A percentile compares a stretch with the other conserved stretches of the same genome.
phyloP scores from a whole-genome alignment of 352 stramenopile species.

The Phytophthora macrochlamydospora region DNA sequence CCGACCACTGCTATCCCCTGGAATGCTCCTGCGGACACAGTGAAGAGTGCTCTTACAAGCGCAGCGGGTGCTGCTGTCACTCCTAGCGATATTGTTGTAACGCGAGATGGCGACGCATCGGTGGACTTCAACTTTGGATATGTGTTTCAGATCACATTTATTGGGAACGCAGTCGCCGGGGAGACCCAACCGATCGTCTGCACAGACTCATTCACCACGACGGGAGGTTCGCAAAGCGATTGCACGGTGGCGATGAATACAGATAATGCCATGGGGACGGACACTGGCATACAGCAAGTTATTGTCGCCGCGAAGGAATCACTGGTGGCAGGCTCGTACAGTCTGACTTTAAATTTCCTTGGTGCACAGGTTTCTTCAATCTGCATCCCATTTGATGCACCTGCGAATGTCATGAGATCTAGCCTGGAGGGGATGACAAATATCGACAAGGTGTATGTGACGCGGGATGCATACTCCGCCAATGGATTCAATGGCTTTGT shows the following conservation, averaged over 20 bases:
- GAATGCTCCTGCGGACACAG: constrained; percentile 37
- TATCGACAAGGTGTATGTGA: constrained; percentile 83
- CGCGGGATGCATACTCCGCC: constrained; percentile 35
- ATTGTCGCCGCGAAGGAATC: constrained; percentile 58
- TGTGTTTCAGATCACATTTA: constrained; percentile 76
- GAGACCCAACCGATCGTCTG: constrained; percentile 50
- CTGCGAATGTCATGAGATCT: constrained; percentile 54
- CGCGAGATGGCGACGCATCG: constrained; percentile 68
- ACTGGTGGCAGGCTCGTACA: constrained; percentile 63
- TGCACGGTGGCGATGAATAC: constrained; percentile 63
- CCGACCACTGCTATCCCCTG: constrained; percentile 42
- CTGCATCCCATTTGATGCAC: constrained; percentile 72
- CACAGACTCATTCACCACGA: constrained; percentile 40
- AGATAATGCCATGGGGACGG: constrained; percentile 64
- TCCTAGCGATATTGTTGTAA: constrained; percentile 67
- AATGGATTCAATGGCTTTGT: constrained; percentile 62
- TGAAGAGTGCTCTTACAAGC: constrained; percentile 37
- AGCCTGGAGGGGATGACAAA: constrained; percentile 65
- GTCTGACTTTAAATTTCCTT: constrained; percentile 51
- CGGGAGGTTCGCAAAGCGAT: constrained; percentile 45
- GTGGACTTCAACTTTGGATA: constrained; percentile 67
- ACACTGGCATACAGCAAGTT: constrained; percentile 75
- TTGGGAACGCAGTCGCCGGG: constrained; percentile 72
- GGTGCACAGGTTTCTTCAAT: constrained; percentile 33
- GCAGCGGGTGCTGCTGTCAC: constrained; percentile 38